Conservation (phyloP, 2,329 filamentous ascomycete genomes). For the Xylariales sp. region DNA sequence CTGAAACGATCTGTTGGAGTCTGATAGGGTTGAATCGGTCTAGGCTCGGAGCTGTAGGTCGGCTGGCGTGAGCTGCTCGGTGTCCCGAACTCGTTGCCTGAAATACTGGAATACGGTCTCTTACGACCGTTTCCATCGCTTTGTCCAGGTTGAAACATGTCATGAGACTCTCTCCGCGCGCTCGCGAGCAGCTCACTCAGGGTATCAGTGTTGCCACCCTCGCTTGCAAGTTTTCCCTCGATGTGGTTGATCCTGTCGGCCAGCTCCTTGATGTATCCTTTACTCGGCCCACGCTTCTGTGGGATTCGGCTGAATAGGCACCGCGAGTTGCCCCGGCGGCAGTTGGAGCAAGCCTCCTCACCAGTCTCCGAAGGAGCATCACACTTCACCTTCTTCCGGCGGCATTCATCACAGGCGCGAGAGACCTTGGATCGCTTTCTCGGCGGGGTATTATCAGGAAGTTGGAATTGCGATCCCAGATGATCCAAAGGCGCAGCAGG, state of each 20-base stretch:
- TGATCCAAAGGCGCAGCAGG: slow-evolving; percentile 19
- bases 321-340: slow-evolving; percentile 66
- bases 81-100: slow-evolving; percentile 29
- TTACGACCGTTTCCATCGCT: slow-evolving; percentile 32
- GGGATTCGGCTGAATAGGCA: slow-evolving; percentile 85
- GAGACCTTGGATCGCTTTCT: slow-evolving; percentile 83
- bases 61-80: slow-evolving; percentile 37
- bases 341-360: slow-evolving; percentile 74
- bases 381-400: slow-evolving; percentile 86
- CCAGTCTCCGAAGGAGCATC: slow-evolving; percentile 73
- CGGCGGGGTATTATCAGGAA: slow-evolving; percentile 53
- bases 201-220: slow-evolving; percentile 39
- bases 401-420: slow-evolving; percentile 82
- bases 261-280: slow-evolving; percentile 93
- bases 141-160: slow-evolving; percentile 47
- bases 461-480: slow-evolving; percentile 26
- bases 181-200: slow-evolving; percentile 35
- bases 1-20: slow-evolving; percentile 26
- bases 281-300: slow-evolving; percentile 84
- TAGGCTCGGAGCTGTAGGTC: slow-evolving; percentile 44
- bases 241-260: slow-evolving; percentile 79
- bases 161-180: slow-evolving; percentile 35
- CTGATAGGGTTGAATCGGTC: slow-evolving; percentile 38
- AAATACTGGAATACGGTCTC: slow-evolving; percentile 32
- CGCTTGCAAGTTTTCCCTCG: slow-evolving; percentile 67